Conservation (phyloP, 495 filamentous ascomycete species). For the Penicillium samsonianum region DNA sequence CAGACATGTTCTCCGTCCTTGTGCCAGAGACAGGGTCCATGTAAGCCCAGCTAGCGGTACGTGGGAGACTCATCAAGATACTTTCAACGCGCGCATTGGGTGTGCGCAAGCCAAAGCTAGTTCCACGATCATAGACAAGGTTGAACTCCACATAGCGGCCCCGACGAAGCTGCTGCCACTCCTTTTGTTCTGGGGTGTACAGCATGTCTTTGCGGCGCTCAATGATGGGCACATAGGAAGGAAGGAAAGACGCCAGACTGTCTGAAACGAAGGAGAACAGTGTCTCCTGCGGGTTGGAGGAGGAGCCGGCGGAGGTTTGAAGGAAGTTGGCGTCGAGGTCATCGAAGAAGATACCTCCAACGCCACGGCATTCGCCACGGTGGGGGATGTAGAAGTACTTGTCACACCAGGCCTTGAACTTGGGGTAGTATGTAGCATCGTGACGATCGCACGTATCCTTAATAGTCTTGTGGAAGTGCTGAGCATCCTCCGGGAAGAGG, state of each 20-base stretch:
- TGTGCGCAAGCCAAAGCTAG: constrained; percentile 90
- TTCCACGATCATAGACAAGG: constrained; percentile 94
- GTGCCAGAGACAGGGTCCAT: constrained; percentile 70
- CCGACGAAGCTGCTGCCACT: constrained; percentile 93
- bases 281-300: constrained; percentile 83
- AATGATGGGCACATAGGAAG: constrained; percentile 89
- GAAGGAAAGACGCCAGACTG: constrained; percentile 82
- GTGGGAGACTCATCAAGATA: constrained; percentile 94
- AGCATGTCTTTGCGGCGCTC: constrained; percentile 86
- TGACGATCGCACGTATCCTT: constrained; percentile 94
- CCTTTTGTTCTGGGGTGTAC: constrained; percentile 79
- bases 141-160: constrained; percentile 99
- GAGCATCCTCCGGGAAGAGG: constrained; percentile 93
- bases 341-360: constrained; percentile 99
- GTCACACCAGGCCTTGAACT: constrained; percentile 98
- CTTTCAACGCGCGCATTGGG: constrained; percentile 91
- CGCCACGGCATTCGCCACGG: constrained; percentile 80
- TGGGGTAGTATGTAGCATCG: constrained; percentile 87
- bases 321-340: constrained; percentile 76
- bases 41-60: constrained; percentile 93
- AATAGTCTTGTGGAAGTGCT: constrained; percentile 92
- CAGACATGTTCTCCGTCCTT: constrained; percentile 36
- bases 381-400: constrained; percentile 95
- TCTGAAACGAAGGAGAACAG: constrained; percentile 90
- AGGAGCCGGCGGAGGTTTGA: constrained; percentile 44